Conservation (phyloP, 2,329 filamentous ascomycete genomes). For the Microthyrium microscopicum region DNA sequence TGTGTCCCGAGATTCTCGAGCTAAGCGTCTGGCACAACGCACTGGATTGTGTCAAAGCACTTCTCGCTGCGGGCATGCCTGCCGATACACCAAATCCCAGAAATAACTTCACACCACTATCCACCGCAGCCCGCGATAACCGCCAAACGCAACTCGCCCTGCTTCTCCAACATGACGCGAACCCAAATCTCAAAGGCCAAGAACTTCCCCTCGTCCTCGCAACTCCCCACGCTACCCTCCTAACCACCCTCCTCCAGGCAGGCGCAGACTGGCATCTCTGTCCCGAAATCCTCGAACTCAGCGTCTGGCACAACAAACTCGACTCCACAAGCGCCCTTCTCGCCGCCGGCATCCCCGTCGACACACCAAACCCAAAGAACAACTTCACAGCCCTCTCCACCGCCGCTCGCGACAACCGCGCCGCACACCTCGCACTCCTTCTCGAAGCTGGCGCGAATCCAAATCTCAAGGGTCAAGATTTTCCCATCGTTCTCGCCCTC, state of each 20-base stretch:
- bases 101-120: constrained; percentile 54
- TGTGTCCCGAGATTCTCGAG: constrained; percentile 47
- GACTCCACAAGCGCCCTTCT: constrained; percentile 45
- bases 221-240: constrained; percentile 45
- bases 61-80: constrained; percentile 43
- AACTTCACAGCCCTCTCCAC: constrained; percentile 48
- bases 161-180: constrained; percentile 35
- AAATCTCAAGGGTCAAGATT: constrained; percentile 47
- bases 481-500: constrained; percentile 55
- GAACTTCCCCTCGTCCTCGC: constrained; percentile 55
- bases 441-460: constrained; percentile 44
- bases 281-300: constrained; percentile 49
- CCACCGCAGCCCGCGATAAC: constrained; percentile 52
- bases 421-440: constrained; percentile 43
- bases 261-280: constrained; percentile 43
- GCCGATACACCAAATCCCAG: constrained; percentile 43
- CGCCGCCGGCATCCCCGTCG: constrained; percentile 41
- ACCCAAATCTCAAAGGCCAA: constrained; percentile 38
- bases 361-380: constrained; percentile 36
- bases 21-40: constrained; percentile 47
- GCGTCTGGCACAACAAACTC: constrained; percentile 43
- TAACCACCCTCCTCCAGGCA: constrained; percentile 42
- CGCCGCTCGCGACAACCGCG: constrained; percentile 43
- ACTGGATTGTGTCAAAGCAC: constrained; percentile 40
- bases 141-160: constrained; percentile 43